Evolutionary conservation across 1,284 basidiomycete genomes (phyloP).

Genomic region (Phellopilus nigrolimitatus): DNA sequence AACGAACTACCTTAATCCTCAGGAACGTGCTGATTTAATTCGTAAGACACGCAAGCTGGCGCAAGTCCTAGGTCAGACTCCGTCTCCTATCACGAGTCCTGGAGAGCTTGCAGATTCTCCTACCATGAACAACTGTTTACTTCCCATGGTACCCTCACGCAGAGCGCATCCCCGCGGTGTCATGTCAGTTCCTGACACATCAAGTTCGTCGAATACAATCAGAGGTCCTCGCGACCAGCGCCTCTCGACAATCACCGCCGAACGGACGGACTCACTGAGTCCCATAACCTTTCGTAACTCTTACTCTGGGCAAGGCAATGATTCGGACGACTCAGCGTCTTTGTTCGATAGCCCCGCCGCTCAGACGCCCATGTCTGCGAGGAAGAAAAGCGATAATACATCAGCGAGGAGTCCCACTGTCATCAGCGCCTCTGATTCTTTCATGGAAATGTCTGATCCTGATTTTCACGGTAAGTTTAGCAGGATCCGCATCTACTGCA

Average conservation of each 20-base stretch:
- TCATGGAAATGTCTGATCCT: constrained; percentile 24
- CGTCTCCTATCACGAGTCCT: constrained; percentile 35
- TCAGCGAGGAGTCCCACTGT: constrained; percentile 22
- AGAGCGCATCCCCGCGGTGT: constrained; percentile 19
- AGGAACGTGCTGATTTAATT: constrained; percentile 67
- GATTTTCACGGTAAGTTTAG: constrained; percentile 20
- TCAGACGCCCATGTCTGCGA: constrained; percentile 9
- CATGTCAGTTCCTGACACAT: constrained; percentile 14
- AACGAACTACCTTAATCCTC: constrained; percentile 59
- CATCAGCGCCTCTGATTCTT: constrained; percentile 28
- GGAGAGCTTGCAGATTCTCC: constrained; percentile 30
- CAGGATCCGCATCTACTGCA: constrained; percentile 1
- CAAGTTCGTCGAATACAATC: not conserved
- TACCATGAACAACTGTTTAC: constrained; percentile 24
- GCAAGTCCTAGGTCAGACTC: constrained; percentile 68
- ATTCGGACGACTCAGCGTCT: constrained; percentile 25
- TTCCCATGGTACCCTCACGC: constrained; percentile 25
- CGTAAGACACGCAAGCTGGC: constrained; percentile 73
- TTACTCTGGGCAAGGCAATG: constrained; percentile 31
- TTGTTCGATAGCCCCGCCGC: constrained; percentile 19
- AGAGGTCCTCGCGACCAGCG: constrained; percentile 6
- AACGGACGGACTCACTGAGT: constrained; percentile 14
- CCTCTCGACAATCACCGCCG: constrained; percentile 2
- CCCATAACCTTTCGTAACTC: constrained; percentile 31
- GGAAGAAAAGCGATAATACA: constrained; percentile 9